Conservation (phyloP, 179 eudicot species). For the Corrigiola litoralis region DNA sequence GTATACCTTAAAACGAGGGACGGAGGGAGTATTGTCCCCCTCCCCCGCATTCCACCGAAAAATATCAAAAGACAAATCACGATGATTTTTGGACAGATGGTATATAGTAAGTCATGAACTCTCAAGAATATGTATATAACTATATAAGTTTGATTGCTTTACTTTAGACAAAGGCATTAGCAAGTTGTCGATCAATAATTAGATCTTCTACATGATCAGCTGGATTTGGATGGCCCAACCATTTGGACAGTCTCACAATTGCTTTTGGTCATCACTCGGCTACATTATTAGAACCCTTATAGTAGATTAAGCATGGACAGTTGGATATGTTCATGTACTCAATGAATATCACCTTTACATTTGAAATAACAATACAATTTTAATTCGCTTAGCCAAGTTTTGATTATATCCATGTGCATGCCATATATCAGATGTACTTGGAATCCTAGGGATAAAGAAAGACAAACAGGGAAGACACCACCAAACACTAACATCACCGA, state of each 20-base stretch:
- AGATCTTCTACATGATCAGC: conserved; percentile 1
- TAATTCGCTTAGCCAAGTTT: background rate
- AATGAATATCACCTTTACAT: background rate
- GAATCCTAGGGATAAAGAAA: background rate
- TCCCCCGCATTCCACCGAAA: no score
- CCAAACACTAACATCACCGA: background rate
- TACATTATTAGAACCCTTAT: background rate
- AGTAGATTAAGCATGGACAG: conserved; percentile 3
- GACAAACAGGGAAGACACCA: background rate
- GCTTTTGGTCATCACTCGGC: background rate
- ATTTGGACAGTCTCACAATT: conserved; percentile 16
- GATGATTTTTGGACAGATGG: background rate
- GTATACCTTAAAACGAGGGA: no score
- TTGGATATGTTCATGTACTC: no score
- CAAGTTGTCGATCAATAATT: background rate
- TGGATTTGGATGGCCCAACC: conserved; percentile 19
- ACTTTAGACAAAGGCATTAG: background rate
- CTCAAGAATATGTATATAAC: background rate
- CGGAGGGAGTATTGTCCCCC: no score
- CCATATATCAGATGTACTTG: background rate
- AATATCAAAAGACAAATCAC: background rate
- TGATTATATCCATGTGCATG: background rate
- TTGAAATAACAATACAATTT: background rate
- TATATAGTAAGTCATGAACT: background rate
- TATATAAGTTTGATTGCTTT: background rate